A percentile compares a stretch with the other conserved stretches of the same genome.
Evolutionary conservation across 331 rosid species (phyloP).

Genomic region (Stylosanthes scabra): DNA sequence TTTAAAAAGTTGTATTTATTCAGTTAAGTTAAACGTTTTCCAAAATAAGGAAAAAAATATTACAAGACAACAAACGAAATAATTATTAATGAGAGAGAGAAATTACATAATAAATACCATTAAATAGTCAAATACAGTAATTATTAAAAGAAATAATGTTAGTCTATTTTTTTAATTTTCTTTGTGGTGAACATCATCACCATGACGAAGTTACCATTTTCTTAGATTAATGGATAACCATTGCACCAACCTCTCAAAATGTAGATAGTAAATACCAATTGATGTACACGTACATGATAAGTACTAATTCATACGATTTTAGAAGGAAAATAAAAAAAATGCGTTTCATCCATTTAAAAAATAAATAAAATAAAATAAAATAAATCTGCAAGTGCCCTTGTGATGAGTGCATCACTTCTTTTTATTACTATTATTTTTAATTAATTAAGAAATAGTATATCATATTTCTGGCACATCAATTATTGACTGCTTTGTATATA

Average conservation of each 20-base stretch:
- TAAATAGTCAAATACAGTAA: too few species aligned
- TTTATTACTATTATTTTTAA: not conserved
- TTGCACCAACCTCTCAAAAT: not conserved
- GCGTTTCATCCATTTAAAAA: not conserved
- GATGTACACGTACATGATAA: not conserved
- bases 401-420: not conserved
- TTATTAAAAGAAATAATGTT: not conserved
- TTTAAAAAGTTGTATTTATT: not conserved
- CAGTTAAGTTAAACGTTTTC: not conserved
- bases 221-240: slow-evolving; percentile 7
- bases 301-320: not conserved
- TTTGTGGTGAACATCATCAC: not conserved
- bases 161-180: too few species aligned
- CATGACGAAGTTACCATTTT: not conserved
- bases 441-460: too few species aligned
- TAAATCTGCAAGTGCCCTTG: not conserved
- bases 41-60: not conserved
- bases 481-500: not conserved
- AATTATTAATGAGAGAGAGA: not conserved
- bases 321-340: not conserved
- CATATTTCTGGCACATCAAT: not conserved
- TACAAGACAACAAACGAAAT: not conserved
- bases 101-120: not conserved
- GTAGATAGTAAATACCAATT: slow-evolving; percentile 8
- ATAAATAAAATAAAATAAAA: not conserved